Conservation (phyloP, 2,329 filamentous ascomycete species). For the Neoarthrinium moseri region DNA sequence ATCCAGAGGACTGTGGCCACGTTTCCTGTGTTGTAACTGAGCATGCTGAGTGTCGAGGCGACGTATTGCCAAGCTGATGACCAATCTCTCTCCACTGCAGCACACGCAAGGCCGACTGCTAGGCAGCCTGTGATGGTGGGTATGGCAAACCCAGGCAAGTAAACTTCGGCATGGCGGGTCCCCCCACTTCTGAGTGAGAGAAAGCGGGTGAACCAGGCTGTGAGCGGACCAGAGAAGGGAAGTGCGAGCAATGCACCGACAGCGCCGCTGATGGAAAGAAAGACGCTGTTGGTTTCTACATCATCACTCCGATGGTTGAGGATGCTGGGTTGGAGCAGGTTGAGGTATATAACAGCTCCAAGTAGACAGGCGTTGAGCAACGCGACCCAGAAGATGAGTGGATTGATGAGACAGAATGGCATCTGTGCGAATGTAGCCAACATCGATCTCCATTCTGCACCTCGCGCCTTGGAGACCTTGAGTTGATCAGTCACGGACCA, state of each 20-base stretch:
- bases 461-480: constrained; percentile 10
- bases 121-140: constrained; percentile 11
- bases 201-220: constrained; percentile 17
- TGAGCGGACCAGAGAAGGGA: constrained; percentile 12
- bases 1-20: constrained; percentile 24
- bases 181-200: constrained; percentile 21
- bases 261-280: constrained; percentile 14
- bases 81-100: constrained; percentile 10
- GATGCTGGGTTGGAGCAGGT: constrained; percentile 13
- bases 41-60: constrained; percentile 19
- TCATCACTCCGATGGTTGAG: background rate
- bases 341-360: constrained; percentile 16
- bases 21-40: constrained; percentile 17
- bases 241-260: constrained; percentile 16
- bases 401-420: constrained; percentile 22
- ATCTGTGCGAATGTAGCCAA: constrained; percentile 19
- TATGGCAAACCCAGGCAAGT: constrained; percentile 21
- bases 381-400: constrained; percentile 25
- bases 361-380: constrained; percentile 17
- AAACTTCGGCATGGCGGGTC: constrained; percentile 23
- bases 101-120: constrained; percentile 11
- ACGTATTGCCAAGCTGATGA: constrained; percentile 10
- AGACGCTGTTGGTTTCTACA: constrained; percentile 10
- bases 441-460: constrained; percentile 13
- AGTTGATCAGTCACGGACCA: constrained; percentile 7